Conservation (phyloP, 2,329 filamentous ascomycete genomes). For the Nemania bipapillata region DNA sequence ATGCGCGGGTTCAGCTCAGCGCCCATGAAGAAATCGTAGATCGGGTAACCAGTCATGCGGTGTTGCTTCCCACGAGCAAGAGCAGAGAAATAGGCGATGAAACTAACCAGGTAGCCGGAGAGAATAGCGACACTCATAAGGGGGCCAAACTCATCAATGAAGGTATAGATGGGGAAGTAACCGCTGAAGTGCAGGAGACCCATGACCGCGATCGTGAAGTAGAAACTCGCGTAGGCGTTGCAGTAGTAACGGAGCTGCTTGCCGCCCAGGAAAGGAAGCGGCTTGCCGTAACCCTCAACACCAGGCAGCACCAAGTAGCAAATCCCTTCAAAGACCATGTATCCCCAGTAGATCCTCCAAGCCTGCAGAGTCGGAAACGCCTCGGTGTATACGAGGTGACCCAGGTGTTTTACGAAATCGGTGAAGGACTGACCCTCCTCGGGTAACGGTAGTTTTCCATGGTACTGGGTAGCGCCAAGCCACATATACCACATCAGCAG, state of each 20-base stretch:
- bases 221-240: slow-evolving; percentile 87
- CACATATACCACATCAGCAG: slow-evolving; percentile 99
- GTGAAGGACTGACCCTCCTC: slow-evolving; percentile 71
- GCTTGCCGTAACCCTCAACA: slow-evolving; percentile 87
- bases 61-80: slow-evolving; percentile 82
- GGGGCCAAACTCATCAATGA: slow-evolving; percentile 94
- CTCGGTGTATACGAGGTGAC: slow-evolving; percentile 78
- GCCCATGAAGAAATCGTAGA: slow-evolving; percentile 96
- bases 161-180: slow-evolving; percentile 86
- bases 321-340: slow-evolving; percentile 83
- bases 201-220: slow-evolving; percentile 80
- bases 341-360: slow-evolving; percentile 94
- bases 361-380: slow-evolving; percentile 85
- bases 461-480: slow-evolving; percentile 93
- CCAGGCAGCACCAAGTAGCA: slow-evolving; percentile 89
- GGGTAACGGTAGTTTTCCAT: slow-evolving; percentile 80
- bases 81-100: slow-evolving; percentile 88
- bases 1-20: slow-evolving; percentile 89
- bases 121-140: slow-evolving; percentile 92
- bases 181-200: slow-evolving; percentile 82
- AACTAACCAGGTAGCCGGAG: slow-evolving; percentile 84
- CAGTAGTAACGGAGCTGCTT: slow-evolving; percentile 95
- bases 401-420: slow-evolving; percentile 79
- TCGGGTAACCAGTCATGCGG: slow-evolving; percentile 86
- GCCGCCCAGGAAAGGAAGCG: slow-evolving; percentile 81